Base-by-base conservation (phyloP, 75 land plant genomes). In the Isoetes taiwanensis region DNA sequence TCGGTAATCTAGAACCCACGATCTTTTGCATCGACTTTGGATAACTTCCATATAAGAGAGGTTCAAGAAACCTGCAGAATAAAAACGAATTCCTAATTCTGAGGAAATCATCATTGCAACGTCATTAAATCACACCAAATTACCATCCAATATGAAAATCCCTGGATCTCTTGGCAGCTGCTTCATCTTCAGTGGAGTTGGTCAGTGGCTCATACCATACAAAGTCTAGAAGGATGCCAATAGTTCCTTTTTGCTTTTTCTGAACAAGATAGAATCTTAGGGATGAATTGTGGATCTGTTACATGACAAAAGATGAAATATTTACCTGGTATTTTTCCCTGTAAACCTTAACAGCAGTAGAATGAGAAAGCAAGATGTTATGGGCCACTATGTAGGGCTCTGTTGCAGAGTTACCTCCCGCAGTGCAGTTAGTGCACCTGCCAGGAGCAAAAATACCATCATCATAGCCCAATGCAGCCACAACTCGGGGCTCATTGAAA, bases 201-300 rank as follows among this genome's bases (percentile, higher is more conserved):
- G 57, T 56, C 11, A 79, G 25, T 5, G 91, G 87, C 50, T 83
- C 82, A 52, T 53, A 79, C 83, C 82, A 76, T 0, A 33, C 10
- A 0, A 56, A 32, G 31, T 41, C 52, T 19, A 65, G 6, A 17
- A 65, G 60, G 2, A 87, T 71, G 19, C 89, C 89, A 28, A 87
- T 73, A 0, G 42, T 30, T 9, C 89, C 88, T 9, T 70, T 71
- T 65, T 72, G 82, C 57, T 67, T 33, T 17, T 25, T 33, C 86
- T 81, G 73, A 11, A 29, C 32, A 40, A 3, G 20, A 39, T 38
- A 1, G n/a, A n/a, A n/a, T n/a, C n/a, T n/a, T n/a, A n/a, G n/a
- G n/a, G n/a, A n/a, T n/a, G n/a, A n/a, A n/a, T n/a, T n/a, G n/a
- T n/a, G n/a, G n/a, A n/a, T n/a, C n/a, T n/a, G n/a, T n/a, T n/a